Percentiles rank a stretch among this genome's conserved stretches.
These are phyloP conservation scores for Tremella mesenterica DNA, from an alignment of 768 basidiomycete species.

Conservation along the genomic window DNA sequence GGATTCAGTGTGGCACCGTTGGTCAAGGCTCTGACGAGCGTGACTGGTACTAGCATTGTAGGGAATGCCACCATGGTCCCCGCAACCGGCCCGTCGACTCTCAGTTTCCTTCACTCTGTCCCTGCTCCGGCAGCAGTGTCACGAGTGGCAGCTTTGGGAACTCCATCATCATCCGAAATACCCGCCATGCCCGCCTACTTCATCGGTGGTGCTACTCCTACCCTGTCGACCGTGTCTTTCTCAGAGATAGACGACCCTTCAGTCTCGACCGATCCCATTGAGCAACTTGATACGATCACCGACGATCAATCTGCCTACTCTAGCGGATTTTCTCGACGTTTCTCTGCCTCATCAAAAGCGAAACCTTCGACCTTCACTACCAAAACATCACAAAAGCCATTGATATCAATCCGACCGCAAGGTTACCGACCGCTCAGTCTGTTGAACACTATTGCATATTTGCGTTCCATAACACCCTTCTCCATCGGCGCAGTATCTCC, in stretches of 20 bases:
- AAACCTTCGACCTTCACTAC: background rate
- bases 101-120: slow-evolving; percentile 18
- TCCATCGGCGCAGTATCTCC: slow-evolving; percentile 17
- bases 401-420: background rate
- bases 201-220: slow-evolving; percentile 29
- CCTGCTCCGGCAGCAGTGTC: slow-evolving; percentile 22
- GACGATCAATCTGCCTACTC: slow-evolving; percentile 21
- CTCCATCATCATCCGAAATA: slow-evolving; percentile 5
- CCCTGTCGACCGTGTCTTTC: slow-evolving; percentile 33
- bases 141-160: slow-evolving; percentile 21
- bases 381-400: background rate
- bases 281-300: slow-evolving; percentile 21
- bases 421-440: slow-evolving; percentile 17
- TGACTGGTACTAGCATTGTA: slow-evolving; percentile 10
- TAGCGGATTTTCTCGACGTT: slow-evolving; percentile 13
- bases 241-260: slow-evolving; percentile 31
- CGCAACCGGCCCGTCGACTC: background rate
- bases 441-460: slow-evolving; percentile 29
- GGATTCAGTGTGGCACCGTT: slow-evolving; percentile 21
- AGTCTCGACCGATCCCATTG: slow-evolving; percentile 19
- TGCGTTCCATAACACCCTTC: slow-evolving; percentile 32
- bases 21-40: slow-evolving; percentile 31
- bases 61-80: too few relatives aligned
- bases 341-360: slow-evolving; percentile 1
- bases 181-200: slow-evolving; percentile 6